A percentile compares a stretch with the other conserved stretches of the same genome.
These are phyloP conservation scores for Ochromonas danica DNA, from an alignment of 108 stramenopile genomes.

Conservation along the genomic window DNA sequence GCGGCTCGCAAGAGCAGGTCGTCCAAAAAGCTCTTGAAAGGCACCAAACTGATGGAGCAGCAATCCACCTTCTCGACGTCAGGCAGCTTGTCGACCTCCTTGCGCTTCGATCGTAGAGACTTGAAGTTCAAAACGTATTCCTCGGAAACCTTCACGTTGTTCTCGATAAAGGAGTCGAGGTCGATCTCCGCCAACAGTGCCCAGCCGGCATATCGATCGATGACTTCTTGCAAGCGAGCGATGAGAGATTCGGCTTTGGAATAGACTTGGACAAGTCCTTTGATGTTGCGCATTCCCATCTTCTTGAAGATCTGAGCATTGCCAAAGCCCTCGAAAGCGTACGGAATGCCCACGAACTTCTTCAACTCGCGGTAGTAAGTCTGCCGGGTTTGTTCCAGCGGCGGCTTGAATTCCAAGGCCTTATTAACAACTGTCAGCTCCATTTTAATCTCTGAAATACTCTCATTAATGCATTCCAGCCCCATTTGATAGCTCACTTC, in stretches of 20 bases:
- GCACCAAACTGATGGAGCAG: slow-evolving; percentile 48
- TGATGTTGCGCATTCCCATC: slow-evolving; percentile 54
- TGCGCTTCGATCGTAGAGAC: slow-evolving; percentile 46
- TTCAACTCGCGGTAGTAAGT: slow-evolving; percentile 62
- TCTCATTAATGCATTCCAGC: slow-evolving; percentile 63
- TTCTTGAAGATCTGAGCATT: slow-evolving; percentile 39
- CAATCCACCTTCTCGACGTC: slow-evolving; percentile 61
- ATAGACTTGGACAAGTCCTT: slow-evolving; percentile 51
- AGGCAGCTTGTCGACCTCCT: slow-evolving; percentile 61
- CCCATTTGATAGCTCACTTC: slow-evolving; percentile 62
- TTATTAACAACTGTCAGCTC: slow-evolving; percentile 49
- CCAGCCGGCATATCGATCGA: slow-evolving; percentile 38
- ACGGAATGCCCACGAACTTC: slow-evolving; percentile 56
- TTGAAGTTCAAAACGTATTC: slow-evolving; percentile 57
- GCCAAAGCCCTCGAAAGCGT: slow-evolving; percentile 47
- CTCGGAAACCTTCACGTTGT: background rate
- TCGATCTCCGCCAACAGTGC: slow-evolving; percentile 53
- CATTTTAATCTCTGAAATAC: slow-evolving; percentile 47
- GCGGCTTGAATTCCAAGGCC: slow-evolving; percentile 55
- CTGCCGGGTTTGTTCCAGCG: slow-evolving; percentile 60
- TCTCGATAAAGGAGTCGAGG: slow-evolving; percentile 52
- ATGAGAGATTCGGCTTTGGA: slow-evolving; percentile 62
- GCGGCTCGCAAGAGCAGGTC: slow-evolving; percentile 55
- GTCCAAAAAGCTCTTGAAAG: slow-evolving; percentile 55
- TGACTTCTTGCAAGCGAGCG: slow-evolving; percentile 40